These are phyloP conservation scores for Colletotrichum siamense DNA, from an alignment of 2,329 filamentous ascomycete genomes.

Conservation along the genomic window DNA sequence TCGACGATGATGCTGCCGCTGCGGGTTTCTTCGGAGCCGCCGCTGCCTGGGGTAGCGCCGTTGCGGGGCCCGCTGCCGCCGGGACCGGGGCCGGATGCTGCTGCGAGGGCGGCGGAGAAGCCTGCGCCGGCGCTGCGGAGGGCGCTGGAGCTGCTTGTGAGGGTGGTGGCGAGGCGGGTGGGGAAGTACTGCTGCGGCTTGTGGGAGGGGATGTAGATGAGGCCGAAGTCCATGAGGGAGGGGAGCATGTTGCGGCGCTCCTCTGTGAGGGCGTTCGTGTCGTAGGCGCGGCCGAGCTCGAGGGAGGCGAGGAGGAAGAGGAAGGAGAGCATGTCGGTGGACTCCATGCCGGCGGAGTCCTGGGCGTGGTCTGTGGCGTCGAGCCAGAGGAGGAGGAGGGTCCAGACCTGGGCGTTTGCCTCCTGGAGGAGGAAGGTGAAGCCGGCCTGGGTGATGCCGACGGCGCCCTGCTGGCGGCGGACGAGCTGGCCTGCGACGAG, in stretches of 20 bases:
- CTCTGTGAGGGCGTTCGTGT: slow-evolving; percentile 80
- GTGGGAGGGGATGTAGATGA: slow-evolving; percentile 75
- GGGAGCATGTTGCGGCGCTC: slow-evolving; percentile 89
- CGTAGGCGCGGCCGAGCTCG: slow-evolving; percentile 90
- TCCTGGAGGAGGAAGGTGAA: slow-evolving; percentile 96
- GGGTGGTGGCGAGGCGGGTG: slow-evolving; percentile 90
- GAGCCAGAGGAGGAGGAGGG: slow-evolving; percentile 89
- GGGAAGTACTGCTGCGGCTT: slow-evolving; percentile 77
- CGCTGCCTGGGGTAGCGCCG: slow-evolving; percentile 37
- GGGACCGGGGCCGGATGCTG: slow-evolving; percentile 34
- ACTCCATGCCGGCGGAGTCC: slow-evolving; percentile 72
- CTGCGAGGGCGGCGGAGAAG: slow-evolving; percentile 69
- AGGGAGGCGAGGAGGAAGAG: slow-evolving; percentile 94
- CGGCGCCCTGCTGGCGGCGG: slow-evolving; percentile 53
- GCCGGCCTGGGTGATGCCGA: slow-evolving; percentile 88
- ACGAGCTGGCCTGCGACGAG: slow-evolving; percentile 84
- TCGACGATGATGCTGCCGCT: slow-evolving; percentile 90
- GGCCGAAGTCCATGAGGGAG: slow-evolving; percentile 88
- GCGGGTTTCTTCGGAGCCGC: slow-evolving; percentile 51
- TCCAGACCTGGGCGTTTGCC: slow-evolving; percentile 97
- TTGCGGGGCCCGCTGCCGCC: slow-evolving; percentile 28
- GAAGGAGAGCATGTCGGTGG: slow-evolving; percentile 93
- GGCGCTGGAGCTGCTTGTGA: slow-evolving; percentile 75
- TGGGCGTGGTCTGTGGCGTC: slow-evolving; percentile 74
- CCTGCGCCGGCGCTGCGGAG: slow-evolving; percentile 74